Conservation (phyloP, 164 flowering plant genomes). For the Warburgia ugandensis region DNA sequence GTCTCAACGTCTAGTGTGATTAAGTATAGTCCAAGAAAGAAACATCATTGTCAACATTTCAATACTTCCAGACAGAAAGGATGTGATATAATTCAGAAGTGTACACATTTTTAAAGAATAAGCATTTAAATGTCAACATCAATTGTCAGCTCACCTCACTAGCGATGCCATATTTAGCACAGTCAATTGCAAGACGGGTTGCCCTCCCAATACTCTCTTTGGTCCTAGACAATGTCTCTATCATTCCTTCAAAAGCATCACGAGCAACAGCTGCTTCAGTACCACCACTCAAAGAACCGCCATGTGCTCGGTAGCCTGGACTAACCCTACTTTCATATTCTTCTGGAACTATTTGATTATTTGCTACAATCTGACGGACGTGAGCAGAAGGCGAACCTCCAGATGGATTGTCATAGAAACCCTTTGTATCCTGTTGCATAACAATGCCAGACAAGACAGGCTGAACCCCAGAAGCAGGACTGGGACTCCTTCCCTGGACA, state of each 20-base stretch:
- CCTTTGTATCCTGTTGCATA: constrained; percentile 34
- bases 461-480: constrained; percentile 34
- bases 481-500: constrained; percentile 37
- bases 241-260: constrained; percentile 99
- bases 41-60: no score
- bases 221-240: constrained; percentile 94
- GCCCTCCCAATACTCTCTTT: constrained; percentile 99
- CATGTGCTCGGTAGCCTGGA: constrained; percentile 45
- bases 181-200: constrained; percentile 97
- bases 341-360: constrained; percentile 39
- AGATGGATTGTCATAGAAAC: constrained; percentile 25
- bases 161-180: constrained; percentile 96
- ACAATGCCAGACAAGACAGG: constrained; percentile 26
- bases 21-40: no score
- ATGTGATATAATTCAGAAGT: no score
- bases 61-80: no score
- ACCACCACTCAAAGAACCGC: constrained; percentile 84
- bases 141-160: constrained; percentile 83
- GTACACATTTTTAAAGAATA: no score
- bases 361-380: constrained; percentile 30
- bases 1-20: no score
- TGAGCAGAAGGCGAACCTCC: constrained; percentile 45
- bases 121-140: no score
- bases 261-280: constrained; percentile 98
- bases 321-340: constrained; percentile 51